A percentile compares a stretch with the other conserved stretches of the same genome.
These are phyloP conservation scores for Kodamaea sp. DNA, from an alignment of 1,139 yeast genomes.

Conservation along the genomic window DNA sequence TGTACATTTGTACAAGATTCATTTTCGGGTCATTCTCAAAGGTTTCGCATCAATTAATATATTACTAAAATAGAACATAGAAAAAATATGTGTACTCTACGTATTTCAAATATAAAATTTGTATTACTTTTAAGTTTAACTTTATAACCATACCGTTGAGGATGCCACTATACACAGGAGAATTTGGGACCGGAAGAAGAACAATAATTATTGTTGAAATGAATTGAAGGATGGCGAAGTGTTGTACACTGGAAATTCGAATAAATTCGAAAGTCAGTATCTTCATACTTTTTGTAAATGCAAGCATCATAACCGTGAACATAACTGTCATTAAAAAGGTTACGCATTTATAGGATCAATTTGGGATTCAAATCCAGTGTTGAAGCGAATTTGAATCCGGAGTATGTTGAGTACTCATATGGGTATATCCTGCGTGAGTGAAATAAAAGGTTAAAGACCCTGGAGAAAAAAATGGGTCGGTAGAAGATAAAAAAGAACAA, in stretches of 20 bases:
- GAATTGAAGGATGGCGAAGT: constrained; percentile 20
- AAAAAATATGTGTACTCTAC: too few relatives aligned
- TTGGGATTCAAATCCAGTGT: constrained; percentile 10
- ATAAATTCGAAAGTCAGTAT: too few relatives aligned
- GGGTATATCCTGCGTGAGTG: constrained; percentile 29
- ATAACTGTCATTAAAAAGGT: constrained; percentile 15
- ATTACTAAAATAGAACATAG: too few relatives aligned
- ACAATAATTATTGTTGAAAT: constrained; percentile 24
- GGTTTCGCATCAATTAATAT: too few relatives aligned
- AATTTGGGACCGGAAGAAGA: constrained; percentile 10
- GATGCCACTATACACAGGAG: constrained; percentile 35
- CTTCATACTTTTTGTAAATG: constrained; percentile 13
- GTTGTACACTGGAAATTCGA: too few relatives aligned
- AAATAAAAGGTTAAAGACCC: constrained; percentile 15
- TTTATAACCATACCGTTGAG: constrained; percentile 32
- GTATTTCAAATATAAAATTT: too few relatives aligned
- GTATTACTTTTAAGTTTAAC: constrained; percentile 2
- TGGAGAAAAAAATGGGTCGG: not conserved
- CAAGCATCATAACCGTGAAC: constrained; percentile 19
- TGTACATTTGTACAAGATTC: too few relatives aligned
- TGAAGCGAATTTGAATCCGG: constrained; percentile 16
- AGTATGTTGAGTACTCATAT: constrained; percentile 31
- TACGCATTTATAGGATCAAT: constrained; percentile 14
- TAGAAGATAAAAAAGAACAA: constrained; percentile 4
- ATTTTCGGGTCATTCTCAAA: too few relatives aligned